These are phyloP conservation scores for Scleromitrula shiraiana DNA, from an alignment of 2,329 filamentous ascomycete species.

Conservation along the genomic window DNA sequence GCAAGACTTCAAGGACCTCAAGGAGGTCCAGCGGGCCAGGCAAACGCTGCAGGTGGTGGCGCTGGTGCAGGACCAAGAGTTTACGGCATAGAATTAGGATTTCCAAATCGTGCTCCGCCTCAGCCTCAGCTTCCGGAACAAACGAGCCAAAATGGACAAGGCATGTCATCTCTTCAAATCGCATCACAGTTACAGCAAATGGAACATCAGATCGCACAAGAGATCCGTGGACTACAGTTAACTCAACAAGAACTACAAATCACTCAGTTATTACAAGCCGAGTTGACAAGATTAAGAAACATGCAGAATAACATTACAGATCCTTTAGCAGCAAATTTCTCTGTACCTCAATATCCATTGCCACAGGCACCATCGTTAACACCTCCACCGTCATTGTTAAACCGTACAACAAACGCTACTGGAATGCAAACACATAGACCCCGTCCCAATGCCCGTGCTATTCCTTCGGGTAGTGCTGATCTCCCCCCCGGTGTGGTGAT, in stretches of 20 bases:
- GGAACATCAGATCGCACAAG: constrained; percentile 60
- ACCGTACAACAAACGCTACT: not conserved
- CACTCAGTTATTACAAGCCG: constrained; percentile 59
- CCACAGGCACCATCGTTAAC: constrained; percentile 10
- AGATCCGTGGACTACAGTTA: constrained; percentile 53
- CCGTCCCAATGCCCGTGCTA: constrained; percentile 39
- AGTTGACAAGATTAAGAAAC: constrained; percentile 56
- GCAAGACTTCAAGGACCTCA: constrained; percentile 50
- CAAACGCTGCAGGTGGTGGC: constrained; percentile 20
- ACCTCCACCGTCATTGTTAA: constrained; percentile 5
- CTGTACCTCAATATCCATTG: constrained; percentile 24
- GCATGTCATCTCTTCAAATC: constrained; percentile 33
- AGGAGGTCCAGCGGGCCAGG: constrained; percentile 33
- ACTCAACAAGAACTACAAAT: constrained; percentile 60
- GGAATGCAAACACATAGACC: constrained; percentile 39
- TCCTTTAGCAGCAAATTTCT: constrained; percentile 19
- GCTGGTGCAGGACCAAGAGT: constrained; percentile 22
- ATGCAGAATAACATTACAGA: constrained; percentile 22
- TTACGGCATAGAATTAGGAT: constrained; percentile 30
- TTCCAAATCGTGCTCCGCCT: constrained; percentile 23
- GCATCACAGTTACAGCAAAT: constrained; percentile 55
- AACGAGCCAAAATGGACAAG: not conserved
- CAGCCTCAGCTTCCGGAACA: constrained; percentile 15
- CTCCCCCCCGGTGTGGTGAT: constrained; percentile 57
- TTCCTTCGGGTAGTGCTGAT: constrained; percentile 52